phyloP scores from a whole-genome alignment of 331 rosid species.

The Quercus lobata region DNA sequence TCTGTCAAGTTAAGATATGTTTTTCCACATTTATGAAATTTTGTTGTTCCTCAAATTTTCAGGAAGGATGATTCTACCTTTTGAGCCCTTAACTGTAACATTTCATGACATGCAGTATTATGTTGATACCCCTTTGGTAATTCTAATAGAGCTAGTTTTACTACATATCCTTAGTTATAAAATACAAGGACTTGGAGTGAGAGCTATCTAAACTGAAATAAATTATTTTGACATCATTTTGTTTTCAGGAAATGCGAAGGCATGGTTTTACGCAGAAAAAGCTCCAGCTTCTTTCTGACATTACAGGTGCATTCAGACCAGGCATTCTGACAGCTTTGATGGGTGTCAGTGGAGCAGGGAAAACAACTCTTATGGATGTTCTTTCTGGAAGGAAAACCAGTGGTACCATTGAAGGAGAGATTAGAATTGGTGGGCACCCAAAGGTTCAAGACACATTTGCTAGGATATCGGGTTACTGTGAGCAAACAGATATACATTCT shows the following conservation, averaged over 20 bases:
- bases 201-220: background rate
- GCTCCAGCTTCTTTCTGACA: slow-evolving; percentile 65
- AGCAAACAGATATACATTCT: slow-evolving; percentile 88
- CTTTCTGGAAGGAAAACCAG: slow-evolving; percentile 92
- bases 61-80: slow-evolving; percentile 73
- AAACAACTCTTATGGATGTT: slow-evolving; percentile 88
- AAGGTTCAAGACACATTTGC: slow-evolving; percentile 85
- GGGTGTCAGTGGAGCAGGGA: slow-evolving; percentile 97
- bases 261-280: slow-evolving; percentile 64
- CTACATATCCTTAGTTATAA: background rate
- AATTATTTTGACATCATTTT: background rate
- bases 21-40: background rate
- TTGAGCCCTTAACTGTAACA: slow-evolving; percentile 49
- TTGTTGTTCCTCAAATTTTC: slow-evolving; percentile 13
- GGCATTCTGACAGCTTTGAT: slow-evolving; percentile 80
- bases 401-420: slow-evolving; percentile 77
- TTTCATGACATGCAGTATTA: slow-evolving; percentile 77
- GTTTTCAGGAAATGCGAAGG: slow-evolving; percentile 68
- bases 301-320: slow-evolving; percentile 86
- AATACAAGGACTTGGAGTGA: background rate
- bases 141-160: background rate
- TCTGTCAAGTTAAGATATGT: background rate
- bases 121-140: slow-evolving; percentile 70
- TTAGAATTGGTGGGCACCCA: slow-evolving; percentile 75
- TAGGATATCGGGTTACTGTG: slow-evolving; percentile 91